These are phyloP conservation scores for Blepharisma stoltei DNA, from an alignment of 73 alveolate species.

Conservation along the genomic window DNA sequence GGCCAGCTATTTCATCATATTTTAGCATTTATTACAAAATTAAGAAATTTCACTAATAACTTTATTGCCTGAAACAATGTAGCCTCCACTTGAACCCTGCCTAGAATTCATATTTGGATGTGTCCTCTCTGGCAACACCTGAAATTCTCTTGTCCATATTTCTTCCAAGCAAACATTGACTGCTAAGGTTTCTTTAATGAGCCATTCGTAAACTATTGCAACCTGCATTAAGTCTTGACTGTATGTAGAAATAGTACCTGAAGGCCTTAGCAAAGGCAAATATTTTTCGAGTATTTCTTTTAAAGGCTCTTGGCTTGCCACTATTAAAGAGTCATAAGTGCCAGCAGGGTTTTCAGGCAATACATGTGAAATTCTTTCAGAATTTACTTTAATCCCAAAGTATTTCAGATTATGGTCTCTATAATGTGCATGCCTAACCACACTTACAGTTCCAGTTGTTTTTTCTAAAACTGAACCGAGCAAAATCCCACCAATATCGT, in stretches of 20 bases:
- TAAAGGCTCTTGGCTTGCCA: constrained; percentile 33
- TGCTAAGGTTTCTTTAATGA: constrained; percentile 45
- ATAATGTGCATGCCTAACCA: background rate
- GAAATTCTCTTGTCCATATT: constrained; percentile 80
- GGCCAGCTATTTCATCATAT: too few relatives aligned
- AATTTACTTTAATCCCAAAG: constrained; percentile 15
- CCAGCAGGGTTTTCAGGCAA: background rate
- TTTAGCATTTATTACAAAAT: too few relatives aligned
- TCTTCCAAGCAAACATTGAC: constrained; percentile 71
- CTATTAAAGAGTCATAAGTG: constrained; percentile 9
- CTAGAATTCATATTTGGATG: constrained; percentile 83
- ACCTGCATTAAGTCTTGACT: constrained; percentile 58
- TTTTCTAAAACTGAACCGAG: constrained; percentile 32
- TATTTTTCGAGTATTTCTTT: constrained; percentile 22
- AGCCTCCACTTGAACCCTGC: constrained; percentile 78
- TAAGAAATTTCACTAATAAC: constrained; percentile 13
- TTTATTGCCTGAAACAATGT: constrained; percentile 66
- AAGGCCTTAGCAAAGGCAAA: constrained; percentile 52
- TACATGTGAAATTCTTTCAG: background rate
- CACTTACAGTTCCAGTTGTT: constrained; percentile 9
- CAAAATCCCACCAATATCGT: constrained; percentile 34
- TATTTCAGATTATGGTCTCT: constrained; percentile 17
- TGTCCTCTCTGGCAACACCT: constrained; percentile 85
- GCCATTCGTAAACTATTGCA: constrained; percentile 64
- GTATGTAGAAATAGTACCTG: constrained; percentile 62